Percentiles rank a stretch among this genome's conserved stretches.
Conservation (phyloP, 306 rosid genomes). For the Cicer pinnatifidum region DNA sequence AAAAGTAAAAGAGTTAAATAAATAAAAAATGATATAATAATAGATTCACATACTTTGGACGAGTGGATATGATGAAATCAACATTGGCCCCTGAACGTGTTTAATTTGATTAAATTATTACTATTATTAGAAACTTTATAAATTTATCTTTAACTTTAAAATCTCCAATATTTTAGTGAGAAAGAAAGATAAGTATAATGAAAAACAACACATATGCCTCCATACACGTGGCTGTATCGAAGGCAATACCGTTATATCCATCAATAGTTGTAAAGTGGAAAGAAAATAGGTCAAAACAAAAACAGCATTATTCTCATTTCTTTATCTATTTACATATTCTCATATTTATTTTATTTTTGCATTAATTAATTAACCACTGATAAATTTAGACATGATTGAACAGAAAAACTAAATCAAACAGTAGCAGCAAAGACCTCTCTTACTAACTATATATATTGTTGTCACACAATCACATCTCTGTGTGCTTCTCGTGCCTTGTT, state of each 20-base stretch:
- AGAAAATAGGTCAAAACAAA: constrained; percentile 18
- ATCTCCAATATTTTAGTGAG: constrained; percentile 34
- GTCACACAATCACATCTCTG: constrained; percentile 41
- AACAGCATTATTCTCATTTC: constrained; percentile 16
- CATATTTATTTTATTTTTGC: neutral
- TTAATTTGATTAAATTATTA: constrained; percentile 25
- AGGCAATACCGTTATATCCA: constrained; percentile 44
- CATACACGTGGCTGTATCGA: constrained; percentile 40
- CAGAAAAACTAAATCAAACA: constrained; percentile 37
- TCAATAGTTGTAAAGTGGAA: constrained; percentile 37
- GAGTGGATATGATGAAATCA: constrained; percentile 50
- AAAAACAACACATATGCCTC: constrained; percentile 45
- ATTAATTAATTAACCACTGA: neutral
- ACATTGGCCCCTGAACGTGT: constrained; percentile 43
- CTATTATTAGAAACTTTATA: neutral
- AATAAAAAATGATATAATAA: constrained; percentile 27
- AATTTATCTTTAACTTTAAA: constrained; percentile 19
- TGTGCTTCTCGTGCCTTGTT: constrained; percentile 48
- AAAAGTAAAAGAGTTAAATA: neutral
- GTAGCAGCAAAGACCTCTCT: constrained; percentile 28
- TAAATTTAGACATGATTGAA: constrained; percentile 26
- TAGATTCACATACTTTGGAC: constrained; percentile 44
- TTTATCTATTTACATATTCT: neutral
- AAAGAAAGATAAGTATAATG: constrained; percentile 38
- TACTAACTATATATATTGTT: constrained; percentile 48